Conservation (phyloP, 2,329 filamentous ascomycete genomes). For the Drechslerella dactyloides region DNA sequence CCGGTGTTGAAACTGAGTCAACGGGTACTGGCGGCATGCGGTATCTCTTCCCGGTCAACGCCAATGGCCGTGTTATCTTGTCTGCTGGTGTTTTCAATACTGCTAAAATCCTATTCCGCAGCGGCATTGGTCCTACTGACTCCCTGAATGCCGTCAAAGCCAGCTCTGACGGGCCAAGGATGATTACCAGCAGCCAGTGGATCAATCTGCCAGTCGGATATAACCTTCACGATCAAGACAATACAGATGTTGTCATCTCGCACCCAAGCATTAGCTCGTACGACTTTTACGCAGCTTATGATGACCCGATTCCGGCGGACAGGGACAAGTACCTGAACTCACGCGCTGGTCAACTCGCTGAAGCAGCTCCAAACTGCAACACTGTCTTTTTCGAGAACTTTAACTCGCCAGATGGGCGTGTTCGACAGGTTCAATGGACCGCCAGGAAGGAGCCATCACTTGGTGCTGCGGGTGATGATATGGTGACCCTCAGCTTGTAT, state of each 20-base stretch:
- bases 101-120: slow-evolving; percentile 71
- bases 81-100: slow-evolving; percentile 74
- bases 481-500: slow-evolving; percentile 62
- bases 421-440: slow-evolving; percentile 71
- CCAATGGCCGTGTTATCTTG: slow-evolving; percentile 70
- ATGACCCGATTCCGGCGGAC: slow-evolving; percentile 61
- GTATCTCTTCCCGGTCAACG: slow-evolving; percentile 66
- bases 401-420: slow-evolving; percentile 65
- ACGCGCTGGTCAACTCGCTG: slow-evolving; percentile 64
- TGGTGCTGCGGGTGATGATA: slow-evolving; percentile 58
- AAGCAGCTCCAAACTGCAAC: slow-evolving; percentile 59
- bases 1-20: slow-evolving; percentile 69
- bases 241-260: slow-evolving; percentile 64
- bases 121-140: slow-evolving; percentile 69
- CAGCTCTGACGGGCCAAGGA: slow-evolving; percentile 61
- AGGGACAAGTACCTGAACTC: slow-evolving; percentile 61
- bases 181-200: slow-evolving; percentile 64
- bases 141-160: slow-evolving; percentile 64
- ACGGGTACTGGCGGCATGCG: slow-evolving; percentile 65
- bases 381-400: slow-evolving; percentile 54
- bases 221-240: slow-evolving; percentile 68
- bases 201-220: slow-evolving; percentile 67
- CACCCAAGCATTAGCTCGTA: slow-evolving; percentile 67
- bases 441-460: slow-evolving; percentile 68
- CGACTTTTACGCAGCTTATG: slow-evolving; percentile 70